phyloP scores from a whole-genome alignment of 2,329 filamentous ascomycete species.

The Fusarium palustre region DNA sequence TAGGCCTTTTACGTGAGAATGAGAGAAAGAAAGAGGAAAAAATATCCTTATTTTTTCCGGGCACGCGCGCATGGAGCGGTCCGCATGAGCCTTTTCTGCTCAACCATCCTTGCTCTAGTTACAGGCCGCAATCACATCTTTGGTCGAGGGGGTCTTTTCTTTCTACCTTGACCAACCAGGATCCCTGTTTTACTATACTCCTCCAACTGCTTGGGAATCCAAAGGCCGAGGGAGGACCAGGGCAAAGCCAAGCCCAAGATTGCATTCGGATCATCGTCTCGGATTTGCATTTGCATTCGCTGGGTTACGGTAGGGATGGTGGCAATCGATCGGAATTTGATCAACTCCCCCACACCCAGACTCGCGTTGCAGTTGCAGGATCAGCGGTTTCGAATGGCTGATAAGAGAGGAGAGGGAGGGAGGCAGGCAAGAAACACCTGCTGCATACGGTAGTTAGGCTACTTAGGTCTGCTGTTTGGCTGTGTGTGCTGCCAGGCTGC shows the following conservation, averaged over 20 bases:
- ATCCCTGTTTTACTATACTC: slow-evolving; percentile 31
- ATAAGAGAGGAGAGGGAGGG: slow-evolving; percentile 2
- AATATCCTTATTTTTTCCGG: slow-evolving; percentile 1
- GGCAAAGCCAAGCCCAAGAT: slow-evolving; percentile 34
- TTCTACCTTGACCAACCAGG: slow-evolving; percentile 31
- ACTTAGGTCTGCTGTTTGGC: neutral
- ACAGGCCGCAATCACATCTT: slow-evolving; percentile 44
- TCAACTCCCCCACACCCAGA: slow-evolving; percentile 28
- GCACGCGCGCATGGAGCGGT: slow-evolving; percentile 41
- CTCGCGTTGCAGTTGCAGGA: slow-evolving; percentile 5
- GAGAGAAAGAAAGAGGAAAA: neutral
- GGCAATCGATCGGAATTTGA: slow-evolving; percentile 29
- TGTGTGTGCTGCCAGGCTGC: neutral
- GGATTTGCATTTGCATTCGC: slow-evolving; percentile 17
- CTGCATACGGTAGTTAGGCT: neutral
- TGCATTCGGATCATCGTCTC: slow-evolving; percentile 41
- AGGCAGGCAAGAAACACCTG: slow-evolving; percentile 18
- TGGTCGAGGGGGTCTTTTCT: slow-evolving; percentile 14
- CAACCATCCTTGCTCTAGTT: slow-evolving; percentile 34
- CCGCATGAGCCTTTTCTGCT: slow-evolving; percentile 41
- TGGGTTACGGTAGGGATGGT: slow-evolving; percentile 17
- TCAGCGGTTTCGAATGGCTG: slow-evolving; percentile 10
- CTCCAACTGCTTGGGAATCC: slow-evolving; percentile 39
- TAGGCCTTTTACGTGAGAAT: neutral
- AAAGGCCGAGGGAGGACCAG: neutral